phyloP scores from a whole-genome alignment of 2,329 filamentous ascomycete species.

The Sclerotinia trifoliorum region DNA sequence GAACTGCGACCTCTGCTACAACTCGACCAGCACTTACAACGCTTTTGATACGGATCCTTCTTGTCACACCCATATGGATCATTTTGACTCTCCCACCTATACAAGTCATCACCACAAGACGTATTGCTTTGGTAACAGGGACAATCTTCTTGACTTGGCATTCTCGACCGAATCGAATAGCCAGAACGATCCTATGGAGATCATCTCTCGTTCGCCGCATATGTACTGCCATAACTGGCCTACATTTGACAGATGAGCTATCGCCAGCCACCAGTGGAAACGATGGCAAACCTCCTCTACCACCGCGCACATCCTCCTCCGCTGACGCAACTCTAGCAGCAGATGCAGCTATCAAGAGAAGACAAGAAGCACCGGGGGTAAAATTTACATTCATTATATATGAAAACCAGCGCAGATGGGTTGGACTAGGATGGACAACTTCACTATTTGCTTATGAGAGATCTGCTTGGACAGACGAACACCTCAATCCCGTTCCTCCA shows the following conservation, averaged over 20 bases:
- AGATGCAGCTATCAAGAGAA: constrained; percentile 39
- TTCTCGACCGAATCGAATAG: constrained; percentile 79
- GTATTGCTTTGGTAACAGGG: constrained; percentile 80
- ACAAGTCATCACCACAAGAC: constrained; percentile 79
- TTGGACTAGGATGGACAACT: constrained; percentile 92
- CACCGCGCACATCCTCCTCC: constrained; percentile 34
- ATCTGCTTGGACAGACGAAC: constrained; percentile 91
- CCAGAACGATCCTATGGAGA: constrained; percentile 85
- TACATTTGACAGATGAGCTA: constrained; percentile 63
- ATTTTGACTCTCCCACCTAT: constrained; percentile 77
- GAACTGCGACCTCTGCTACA: constrained; percentile 85
- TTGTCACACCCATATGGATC: constrained; percentile 88
- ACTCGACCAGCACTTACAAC: constrained; percentile 86
- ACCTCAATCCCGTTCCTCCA: constrained; percentile 74
- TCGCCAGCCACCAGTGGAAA: constrained; percentile 24
- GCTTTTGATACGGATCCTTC: constrained; percentile 82
- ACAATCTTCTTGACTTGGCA: constrained; percentile 91
- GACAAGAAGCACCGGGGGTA: constrained; percentile 69
- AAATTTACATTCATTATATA: constrained; percentile 96
- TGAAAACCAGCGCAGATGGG: constrained; percentile 94
- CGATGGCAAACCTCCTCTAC: constrained; percentile 39
- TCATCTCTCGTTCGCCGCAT: constrained; percentile 71
- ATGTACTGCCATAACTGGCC: constrained; percentile 73
- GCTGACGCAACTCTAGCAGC: constrained; percentile 40
- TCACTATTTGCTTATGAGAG: constrained; percentile 89